Conservation (phyloP, 2,329 filamentous ascomycete genomes). For the Pseudomassariella vexata region DNA sequence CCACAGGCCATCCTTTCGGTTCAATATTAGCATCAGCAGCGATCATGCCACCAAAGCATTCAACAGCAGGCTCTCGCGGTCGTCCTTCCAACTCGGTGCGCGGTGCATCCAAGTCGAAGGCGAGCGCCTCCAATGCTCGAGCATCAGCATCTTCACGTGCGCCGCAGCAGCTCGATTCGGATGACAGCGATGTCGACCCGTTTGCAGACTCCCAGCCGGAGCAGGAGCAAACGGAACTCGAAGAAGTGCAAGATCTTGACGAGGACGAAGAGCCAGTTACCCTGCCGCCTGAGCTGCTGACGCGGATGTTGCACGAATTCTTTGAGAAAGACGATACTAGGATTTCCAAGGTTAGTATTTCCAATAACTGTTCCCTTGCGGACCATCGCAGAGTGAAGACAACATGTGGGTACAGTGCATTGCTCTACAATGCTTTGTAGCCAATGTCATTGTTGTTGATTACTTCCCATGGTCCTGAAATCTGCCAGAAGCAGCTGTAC, state of each 20-base stretch:
- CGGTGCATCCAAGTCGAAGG: slow-evolving; percentile 9
- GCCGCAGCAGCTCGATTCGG: slow-evolving; percentile 4
- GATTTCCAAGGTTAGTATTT: slow-evolving; percentile 66
- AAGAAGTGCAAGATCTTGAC: slow-evolving; percentile 24
- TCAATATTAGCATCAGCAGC: no score
- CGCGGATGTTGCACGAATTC: slow-evolving; percentile 70
- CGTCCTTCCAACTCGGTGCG: slow-evolving; percentile 19
- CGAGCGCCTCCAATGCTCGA: slow-evolving; percentile 11
- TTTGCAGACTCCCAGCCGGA: slow-evolving; percentile 15
- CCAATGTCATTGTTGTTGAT: no score
- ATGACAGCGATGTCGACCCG: slow-evolving; percentile 17
- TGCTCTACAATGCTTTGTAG: no score
- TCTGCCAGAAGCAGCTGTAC: no score
- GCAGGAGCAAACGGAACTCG: background rate
- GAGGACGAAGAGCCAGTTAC: slow-evolving; percentile 34
- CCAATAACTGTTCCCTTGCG: no score
- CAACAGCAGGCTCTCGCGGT: slow-evolving; percentile 28
- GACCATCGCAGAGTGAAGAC: no score
- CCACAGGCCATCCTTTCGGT: no score
- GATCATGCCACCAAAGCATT: slow-evolving; percentile 38
- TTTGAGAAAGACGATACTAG: slow-evolving; percentile 68
- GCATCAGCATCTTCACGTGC: slow-evolving; percentile 4
- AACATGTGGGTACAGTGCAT: no score
- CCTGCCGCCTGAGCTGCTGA: slow-evolving; percentile 70
- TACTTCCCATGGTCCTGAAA: no score